phyloP scores from a whole-genome alignment of 352 stramenopile species.

The Globisporangium parvum region DNA sequence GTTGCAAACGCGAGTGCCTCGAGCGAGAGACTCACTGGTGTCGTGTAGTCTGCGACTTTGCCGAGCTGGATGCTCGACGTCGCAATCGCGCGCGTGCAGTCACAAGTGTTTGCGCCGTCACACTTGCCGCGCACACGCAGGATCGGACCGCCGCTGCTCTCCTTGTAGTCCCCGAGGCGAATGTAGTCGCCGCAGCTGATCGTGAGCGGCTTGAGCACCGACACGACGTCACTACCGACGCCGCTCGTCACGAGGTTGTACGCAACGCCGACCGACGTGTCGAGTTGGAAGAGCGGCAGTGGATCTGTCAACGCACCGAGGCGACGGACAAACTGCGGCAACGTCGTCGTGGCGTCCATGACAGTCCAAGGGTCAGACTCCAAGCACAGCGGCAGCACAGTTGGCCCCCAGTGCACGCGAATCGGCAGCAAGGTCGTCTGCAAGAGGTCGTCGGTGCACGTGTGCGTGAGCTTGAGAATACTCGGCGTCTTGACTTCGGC shows the following conservation, averaged over 20 bases:
- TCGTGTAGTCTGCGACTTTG: constrained; percentile 28
- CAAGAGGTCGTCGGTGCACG: constrained; percentile 24
- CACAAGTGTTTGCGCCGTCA: constrained; percentile 25
- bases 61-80: constrained; percentile 36
- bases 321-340: constrained; percentile 20
- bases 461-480: constrained; percentile 24
- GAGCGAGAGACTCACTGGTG: constrained; percentile 36
- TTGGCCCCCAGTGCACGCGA: constrained; percentile 58
- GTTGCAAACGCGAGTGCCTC: constrained; percentile 38
- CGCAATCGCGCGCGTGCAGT: constrained; percentile 26
- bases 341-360: constrained; percentile 18
- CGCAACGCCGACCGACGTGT: constrained; percentile 39
- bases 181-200: constrained; percentile 69
- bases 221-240: constrained; percentile 26
- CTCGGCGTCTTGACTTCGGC: constrained; percentile 12
- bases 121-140: constrained; percentile 72
- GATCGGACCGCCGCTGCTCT: constrained; percentile 16
- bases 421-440: constrained; percentile 18
- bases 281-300: constrained; percentile 49
- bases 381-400: constrained; percentile 57
- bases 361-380: constrained; percentile 38
- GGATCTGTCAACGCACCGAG: constrained; percentile 35
- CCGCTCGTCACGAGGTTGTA: constrained; percentile 26
- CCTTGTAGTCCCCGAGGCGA: constrained; percentile 37
- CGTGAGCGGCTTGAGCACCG: constrained; percentile 21